Base-by-base conservation (phyloP, 768 basidiomycete genomes). In the Collybia sordida region DNA sequence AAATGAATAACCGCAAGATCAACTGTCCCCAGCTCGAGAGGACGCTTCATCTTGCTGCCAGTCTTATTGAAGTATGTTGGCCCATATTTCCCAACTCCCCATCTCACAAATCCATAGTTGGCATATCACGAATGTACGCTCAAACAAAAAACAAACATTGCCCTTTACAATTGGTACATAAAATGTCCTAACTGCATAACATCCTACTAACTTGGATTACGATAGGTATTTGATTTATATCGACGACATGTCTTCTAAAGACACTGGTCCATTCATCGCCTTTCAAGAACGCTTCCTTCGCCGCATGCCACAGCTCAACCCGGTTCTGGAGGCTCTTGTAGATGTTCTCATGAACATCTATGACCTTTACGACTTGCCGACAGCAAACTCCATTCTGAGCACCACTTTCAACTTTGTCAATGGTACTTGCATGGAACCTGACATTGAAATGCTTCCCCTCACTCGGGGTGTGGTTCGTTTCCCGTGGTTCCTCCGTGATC, bases 171-270 rank as follows among this genome's bases (percentile, higher is more conserved):
- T 4, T 57, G 55, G 58, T 57, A 43, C 17, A n/a, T 28, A 6
- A 2, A 4, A 14, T 1, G 19, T 7, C 4, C n/a, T 11, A 2
- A 4, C 17, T 7, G 15, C 2, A 9, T 12, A 12, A 12, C 14
- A 14, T 23, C 8, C 31, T 12, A 18, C 21, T 24, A 17, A 49
- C 6, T 8, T 24, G 24, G 21, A 28, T 15, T 21, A 3, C 3
- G 24, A 2, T 34, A 52, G 47, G 54, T 54, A 42, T 18, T 21
- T 51, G 21, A 47, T 61, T 35, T 55, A 59, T 24, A 45, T 60
- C 24, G 57, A 60, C 44, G 57, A 60, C 40, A 23, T 18, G 3
- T 42, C 48, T 19, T 17, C 23, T 6, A 9, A 18, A 9, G 51
- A 54, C n/a, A 15, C 19, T 6, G 24, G 8, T 0, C 22, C 53